Evolutionary conservation across 768 basidiomycete species (phyloP), one percentile per base, ranked within the genome.

Genomic region (Lactarius psammicola): DNA sequence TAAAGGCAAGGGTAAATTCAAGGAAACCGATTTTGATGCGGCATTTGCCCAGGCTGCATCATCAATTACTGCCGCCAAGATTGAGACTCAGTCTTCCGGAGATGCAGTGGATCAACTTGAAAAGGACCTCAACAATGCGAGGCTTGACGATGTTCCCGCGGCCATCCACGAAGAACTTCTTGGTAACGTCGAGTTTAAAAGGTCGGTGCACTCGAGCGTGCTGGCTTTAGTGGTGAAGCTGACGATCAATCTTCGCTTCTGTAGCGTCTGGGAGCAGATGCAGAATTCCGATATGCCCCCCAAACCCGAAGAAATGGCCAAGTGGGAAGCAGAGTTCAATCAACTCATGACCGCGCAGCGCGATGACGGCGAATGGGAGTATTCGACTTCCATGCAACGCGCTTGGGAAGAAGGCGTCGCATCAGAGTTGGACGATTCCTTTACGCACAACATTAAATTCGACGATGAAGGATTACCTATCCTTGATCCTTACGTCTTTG

Each of bases 261-360:
- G 18, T 66, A 92, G 90, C 46, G 78, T 85, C 42, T 90, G 85
- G 88, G 79, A 85, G 53, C 78, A 84, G 40, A 74, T 88, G 31
- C 85, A 84, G 70, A 79, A 83, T 60, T 87, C 85, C 1, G 83
- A 84, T 30, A 65, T 82, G 28, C 83, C 85, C 3, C 84, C 86
- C 1, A 80, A 83, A 5, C 72, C 79, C 28, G 87, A 86, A 73
- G 88, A 91, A 64, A 74, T 90, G 62, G 84, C 86, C 1, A 87
- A 86, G 74, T 93, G 91, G 91, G 92, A 94, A 75, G 83, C 89
- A 7, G 86, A 93, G 74, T 89, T 93, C 68, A 87, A 88, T 72
- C 87, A 92, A 65, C 77, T 92, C 49, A 90, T 93, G 89, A 81
- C 80, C 38, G 73, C 82, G 10, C 81, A 87, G 64, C 83, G 88